A percentile compares a stretch with the other conserved stretches of the same genome.
These are phyloP conservation scores for Curvularia eragrostidis DNA, from an alignment of 2,329 filamentous ascomycete genomes.

Conservation along the genomic window DNA sequence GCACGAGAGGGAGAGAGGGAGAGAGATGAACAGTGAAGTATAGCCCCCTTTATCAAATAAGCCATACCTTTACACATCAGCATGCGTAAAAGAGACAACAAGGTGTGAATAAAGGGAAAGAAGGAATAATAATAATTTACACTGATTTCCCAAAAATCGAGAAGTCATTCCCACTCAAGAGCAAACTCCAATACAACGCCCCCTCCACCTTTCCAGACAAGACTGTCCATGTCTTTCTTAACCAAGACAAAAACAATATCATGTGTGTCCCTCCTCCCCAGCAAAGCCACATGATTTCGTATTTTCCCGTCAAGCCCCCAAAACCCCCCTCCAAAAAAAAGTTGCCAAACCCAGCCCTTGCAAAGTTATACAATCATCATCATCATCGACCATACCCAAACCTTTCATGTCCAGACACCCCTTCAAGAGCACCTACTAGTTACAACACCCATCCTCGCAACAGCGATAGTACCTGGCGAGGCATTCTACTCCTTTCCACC, in stretches of 20 bases:
- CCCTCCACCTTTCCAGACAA: background rate
- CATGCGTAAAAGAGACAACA: too few relatives aligned
- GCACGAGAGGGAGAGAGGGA: too few relatives aligned
- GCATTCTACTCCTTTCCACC: slow-evolving; percentile 48
- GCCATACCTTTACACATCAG: too few relatives aligned
- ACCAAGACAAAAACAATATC: background rate
- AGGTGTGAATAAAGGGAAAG: background rate
- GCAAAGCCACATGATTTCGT: background rate
- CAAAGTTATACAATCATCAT: background rate
- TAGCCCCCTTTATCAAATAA: too few relatives aligned
- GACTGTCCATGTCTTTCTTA: background rate
- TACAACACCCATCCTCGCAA: background rate
- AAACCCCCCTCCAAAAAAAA: background rate
- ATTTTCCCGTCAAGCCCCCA: background rate
- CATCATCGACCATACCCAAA: background rate
- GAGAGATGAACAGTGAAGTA: too few relatives aligned
- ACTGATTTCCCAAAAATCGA: background rate
- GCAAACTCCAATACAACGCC: background rate
- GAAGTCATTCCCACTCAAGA: background rate
- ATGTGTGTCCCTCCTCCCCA: background rate
- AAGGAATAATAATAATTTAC: background rate
- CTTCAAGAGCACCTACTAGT: background rate
- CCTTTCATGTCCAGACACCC: background rate
- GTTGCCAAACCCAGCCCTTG: background rate
- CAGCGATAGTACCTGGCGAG: slow-evolving; percentile 1